Base-by-base conservation (phyloP, 768 basidiomycete species). In the Imleria badia region DNA sequence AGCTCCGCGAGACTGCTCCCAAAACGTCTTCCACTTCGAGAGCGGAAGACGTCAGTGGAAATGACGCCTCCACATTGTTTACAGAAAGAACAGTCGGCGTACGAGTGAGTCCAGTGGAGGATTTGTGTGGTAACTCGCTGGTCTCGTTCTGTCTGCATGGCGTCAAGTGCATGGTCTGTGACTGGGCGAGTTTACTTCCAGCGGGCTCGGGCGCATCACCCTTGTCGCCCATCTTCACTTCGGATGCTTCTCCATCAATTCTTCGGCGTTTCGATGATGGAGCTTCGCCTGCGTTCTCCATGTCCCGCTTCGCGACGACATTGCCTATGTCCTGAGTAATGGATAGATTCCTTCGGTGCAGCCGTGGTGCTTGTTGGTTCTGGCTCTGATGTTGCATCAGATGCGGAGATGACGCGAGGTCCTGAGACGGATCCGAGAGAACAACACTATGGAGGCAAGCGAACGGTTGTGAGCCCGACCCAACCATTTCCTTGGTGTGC, bases 401-500 rank as follows among this genome's bases (percentile, higher is more conserved):
- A 23, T 29, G 45, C 0, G 14, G 42, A 19, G 49, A 30, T 33
- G 40, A 14, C 11, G 0, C 26, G 1, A n/a, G 14, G 20, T 45
- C 49, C 14, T 54, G 46, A 14, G 34, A 29, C 11, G 40, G 22
- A 17, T 48, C 43, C 4, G 46, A 23, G 23, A 46, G 45, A 8
- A 57, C 30, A 5, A 57, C 17, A 26, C 70, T 67, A 3, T 65
- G 50, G 6, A 67, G 54, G 38, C 41, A 46, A 31, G 46, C 19
- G 45, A 70, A 61, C 5, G 59, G 63, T 23, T 58, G 55, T 11
- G 50, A 56, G 5, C 19, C 45, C 3, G 34, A 29, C 1, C 38
- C 56, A 31, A 29, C 41, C 22, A 2, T 52, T 26, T 52, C 56
- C 15, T 47, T 30, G 3, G 22, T 26, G n/a, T 43, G 31, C 36